Evolutionary conservation across 495 filamentous ascomycete genomes (phyloP).

Genomic region (Neohortaea acidophila): DNA sequence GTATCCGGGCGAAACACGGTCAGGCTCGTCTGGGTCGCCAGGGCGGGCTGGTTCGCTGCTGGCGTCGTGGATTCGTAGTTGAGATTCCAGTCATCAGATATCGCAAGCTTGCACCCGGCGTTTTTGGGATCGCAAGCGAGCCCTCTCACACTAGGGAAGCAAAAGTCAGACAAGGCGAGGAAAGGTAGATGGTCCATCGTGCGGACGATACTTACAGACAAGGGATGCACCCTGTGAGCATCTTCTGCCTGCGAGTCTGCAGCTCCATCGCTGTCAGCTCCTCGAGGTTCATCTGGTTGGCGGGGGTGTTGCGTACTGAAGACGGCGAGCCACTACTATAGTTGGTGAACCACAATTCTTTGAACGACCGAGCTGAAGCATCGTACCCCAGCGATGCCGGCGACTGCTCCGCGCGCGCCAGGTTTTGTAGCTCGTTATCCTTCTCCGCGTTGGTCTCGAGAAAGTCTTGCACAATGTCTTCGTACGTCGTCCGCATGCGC

Average conservation of each 20-base stretch:
- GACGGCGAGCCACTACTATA: no score
- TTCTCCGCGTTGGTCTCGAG: background rate
- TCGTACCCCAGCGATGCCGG: slow-evolving; percentile 1
- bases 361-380: background rate
- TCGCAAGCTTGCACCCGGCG: slow-evolving; percentile 7
- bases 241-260: background rate
- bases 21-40: slow-evolving; percentile 4
- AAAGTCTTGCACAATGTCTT: background rate
- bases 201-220: slow-evolving; percentile 10
- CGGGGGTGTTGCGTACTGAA: no score
- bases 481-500: background rate
- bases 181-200: background rate
- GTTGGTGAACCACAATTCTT: background rate
- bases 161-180: background rate
- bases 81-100: slow-evolving; percentile 14
- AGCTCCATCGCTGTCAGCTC: background rate
- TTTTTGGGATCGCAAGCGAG: slow-evolving; percentile 13
- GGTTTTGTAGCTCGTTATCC: background rate
- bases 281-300: background rate
- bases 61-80: slow-evolving; percentile 2
- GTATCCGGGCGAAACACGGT: slow-evolving; percentile 5
- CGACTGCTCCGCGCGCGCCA: background rate
- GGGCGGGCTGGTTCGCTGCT: background rate
- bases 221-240: slow-evolving; percentile 16
- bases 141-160: slow-evolving; percentile 4